phyloP scores from a whole-genome alignment of 352 stramenopile species.

The Thalassiosira hispida region DNA sequence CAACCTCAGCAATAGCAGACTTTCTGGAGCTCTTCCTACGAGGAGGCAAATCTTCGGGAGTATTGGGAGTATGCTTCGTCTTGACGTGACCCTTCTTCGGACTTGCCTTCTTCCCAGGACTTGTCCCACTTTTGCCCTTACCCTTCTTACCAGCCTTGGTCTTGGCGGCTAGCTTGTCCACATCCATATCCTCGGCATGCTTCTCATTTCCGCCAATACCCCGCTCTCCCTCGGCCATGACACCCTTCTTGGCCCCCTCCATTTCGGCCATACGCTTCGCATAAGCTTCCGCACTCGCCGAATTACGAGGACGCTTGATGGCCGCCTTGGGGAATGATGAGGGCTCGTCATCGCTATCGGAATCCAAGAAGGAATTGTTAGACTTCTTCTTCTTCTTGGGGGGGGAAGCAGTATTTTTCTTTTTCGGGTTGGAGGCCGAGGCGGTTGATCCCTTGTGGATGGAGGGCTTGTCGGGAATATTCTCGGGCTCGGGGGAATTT shows the following conservation, averaged over 20 bases:
- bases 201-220: background rate
- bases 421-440: too few species aligned
- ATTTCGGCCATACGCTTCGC: constrained; percentile 14
- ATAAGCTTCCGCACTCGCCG: constrained; percentile 20
- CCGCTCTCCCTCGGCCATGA: background rate
- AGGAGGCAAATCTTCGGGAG: constrained; percentile 13
- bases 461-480: too few species aligned
- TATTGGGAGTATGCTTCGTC: constrained; percentile 13
- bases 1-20: background rate
- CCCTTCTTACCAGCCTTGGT: background rate
- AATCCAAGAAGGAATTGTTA: background rate
- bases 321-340: constrained; percentile 1
- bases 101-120: background rate
- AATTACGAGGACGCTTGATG: constrained; percentile 21
- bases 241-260: background rate
- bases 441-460: too few species aligned
- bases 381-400: too few species aligned
- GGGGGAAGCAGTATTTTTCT: too few species aligned
- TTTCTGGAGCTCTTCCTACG: background rate
- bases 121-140: background rate
- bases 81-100: constrained; percentile 1
- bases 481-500: too few species aligned
- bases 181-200: too few species aligned
- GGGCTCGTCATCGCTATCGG: constrained; percentile 8
- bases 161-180: background rate